phyloP scores from a whole-genome alignment of 768 basidiomycete genomes.

The Lactarius sanguifluus region DNA sequence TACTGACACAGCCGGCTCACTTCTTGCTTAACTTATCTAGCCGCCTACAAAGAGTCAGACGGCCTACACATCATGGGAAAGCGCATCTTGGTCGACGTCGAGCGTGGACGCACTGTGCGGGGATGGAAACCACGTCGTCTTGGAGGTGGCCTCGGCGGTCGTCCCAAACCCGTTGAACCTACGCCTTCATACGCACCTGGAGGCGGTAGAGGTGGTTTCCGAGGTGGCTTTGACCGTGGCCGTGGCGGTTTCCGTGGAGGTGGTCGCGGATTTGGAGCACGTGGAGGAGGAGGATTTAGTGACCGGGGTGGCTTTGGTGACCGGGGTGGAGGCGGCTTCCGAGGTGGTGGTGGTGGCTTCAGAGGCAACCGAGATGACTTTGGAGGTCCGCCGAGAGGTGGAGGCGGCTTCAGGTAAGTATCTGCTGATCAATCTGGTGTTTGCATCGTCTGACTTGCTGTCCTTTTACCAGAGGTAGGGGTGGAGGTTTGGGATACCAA shows the following conservation, averaged over 20 bases:
- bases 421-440: neutral
- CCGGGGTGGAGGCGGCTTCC: constrained; percentile 31
- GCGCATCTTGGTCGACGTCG: constrained; percentile 95
- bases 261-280: constrained; percentile 35
- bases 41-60: constrained; percentile 98
- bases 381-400: constrained; percentile 30
- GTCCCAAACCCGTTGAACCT: constrained; percentile 72
- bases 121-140: constrained; percentile 98
- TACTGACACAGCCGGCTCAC: constrained; percentile 31
- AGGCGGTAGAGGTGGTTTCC: constrained; percentile 40
- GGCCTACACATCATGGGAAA: constrained; percentile 95
- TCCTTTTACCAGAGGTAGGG: constrained; percentile 24
- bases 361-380: constrained; percentile 34
- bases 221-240: constrained; percentile 38
- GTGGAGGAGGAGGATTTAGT: constrained; percentile 35
- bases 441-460: neutral
- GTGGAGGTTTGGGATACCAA: constrained; percentile 31
- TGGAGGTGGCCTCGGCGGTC: constrained; percentile 98
- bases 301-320: constrained; percentile 35
- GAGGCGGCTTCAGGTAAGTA: constrained; percentile 35
- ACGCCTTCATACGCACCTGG: constrained; percentile 39
- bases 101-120: constrained; percentile 94
- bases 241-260: constrained; percentile 34
- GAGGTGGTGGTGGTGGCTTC: constrained; percentile 35
- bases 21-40: constrained; percentile 40